Base-by-base conservation (phyloP, 495 filamentous ascomycete genomes). In the Penicillium roqueforti region DNA sequence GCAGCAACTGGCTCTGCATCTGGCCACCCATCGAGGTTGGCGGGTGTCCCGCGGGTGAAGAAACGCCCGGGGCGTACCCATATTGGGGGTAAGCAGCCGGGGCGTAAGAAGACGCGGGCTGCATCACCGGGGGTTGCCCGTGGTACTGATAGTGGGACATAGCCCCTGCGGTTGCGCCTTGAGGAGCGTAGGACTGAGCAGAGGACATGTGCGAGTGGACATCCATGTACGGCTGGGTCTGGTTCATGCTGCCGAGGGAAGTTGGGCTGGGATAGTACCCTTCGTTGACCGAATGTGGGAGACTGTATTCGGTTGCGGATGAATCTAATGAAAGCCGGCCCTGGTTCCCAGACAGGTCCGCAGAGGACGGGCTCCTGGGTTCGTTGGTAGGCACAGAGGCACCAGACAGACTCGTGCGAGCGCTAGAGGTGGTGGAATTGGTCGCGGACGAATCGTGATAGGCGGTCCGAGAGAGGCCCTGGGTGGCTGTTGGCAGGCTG, bases 161-260 rank as follows among this genome's bases (percentile, higher is more conserved):
- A 48, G 80, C 77, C 50, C 87, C 81, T 9, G 91, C 89, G 7
- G 92, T 88, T 7, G 88, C 88, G 43, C 88, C 86, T 63, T 92
- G 87, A 0, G 87, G 85, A 51, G 86, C 79, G 67, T 92, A 91
- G 34, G 87, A 80, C 66, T 88, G 91, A 43, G 84, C 86, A 49
- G 85, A 81, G 54, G 91, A 91, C 78, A 96, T 83, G 68, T 95
- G 89, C 42, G 83, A 80, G 64, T 92, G 82, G 42, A 86, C 89
- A 57, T 95, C 92, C 83, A 91, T 86, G 62, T 96, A 93, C 54
- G 83, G 81, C 61, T 85, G 85, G 41, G 79, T 75, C 62, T 87
- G 84, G 74, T 97, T 96, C 89, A 98, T 96, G 69, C 82, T 86
- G 76, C 77, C 74, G 69, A 90, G 62, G 10, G 66, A 61, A 38